Evolutionary conservation across 495 filamentous ascomycete genomes (phyloP), one percentile per base, ranked within the genome.

Genomic region (Aspergillus haitiensis): DNA sequence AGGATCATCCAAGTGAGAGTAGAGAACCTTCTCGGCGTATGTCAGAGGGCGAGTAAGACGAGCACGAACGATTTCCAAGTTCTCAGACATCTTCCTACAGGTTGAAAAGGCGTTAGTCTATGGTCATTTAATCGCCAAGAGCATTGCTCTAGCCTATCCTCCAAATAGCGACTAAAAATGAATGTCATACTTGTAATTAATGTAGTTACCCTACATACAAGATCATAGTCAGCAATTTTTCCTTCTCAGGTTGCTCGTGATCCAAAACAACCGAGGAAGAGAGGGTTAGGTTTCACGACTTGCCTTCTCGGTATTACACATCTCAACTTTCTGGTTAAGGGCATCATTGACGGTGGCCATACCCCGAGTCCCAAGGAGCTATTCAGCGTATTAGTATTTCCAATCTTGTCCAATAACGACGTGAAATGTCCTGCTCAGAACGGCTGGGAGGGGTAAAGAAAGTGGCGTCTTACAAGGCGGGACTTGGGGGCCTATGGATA

Each of bases 1-100:
- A 52, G 95, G 95, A 74, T 98, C 92, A 80, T 98, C 94, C 72
- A 98, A 82, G 79, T 98, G 94, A 64, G 92, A 97, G 86, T 98
- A 98, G 67, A 98, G 84, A 67, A 98, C 89, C 86, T 98, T 98
- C 86, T 98, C 94, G 73, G 92, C 91, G 77, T 84, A 97, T 65
- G 93, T 96, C 58, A 98, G 83, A 68, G 94, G 94, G 62, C 91
- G 86, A 78, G 96, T 94, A 63, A 98, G 85, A 67, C 94, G 84
- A 65, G 76, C 71, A 67, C 95, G 90, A 64, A 98, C 94, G 72
- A 97, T 84, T 64, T 85, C 80, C 45, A 98, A 86, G 84, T 98
- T 98, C 82, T 98, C 91, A 67, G 88, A 90, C 93, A 98, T 97
- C 84, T 97, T 97, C 86, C 89, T 92, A 74, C 81, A 82, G 75